phyloP scores from a whole-genome alignment of 805 yeast species.

The Lachancea fermentati region DNA sequence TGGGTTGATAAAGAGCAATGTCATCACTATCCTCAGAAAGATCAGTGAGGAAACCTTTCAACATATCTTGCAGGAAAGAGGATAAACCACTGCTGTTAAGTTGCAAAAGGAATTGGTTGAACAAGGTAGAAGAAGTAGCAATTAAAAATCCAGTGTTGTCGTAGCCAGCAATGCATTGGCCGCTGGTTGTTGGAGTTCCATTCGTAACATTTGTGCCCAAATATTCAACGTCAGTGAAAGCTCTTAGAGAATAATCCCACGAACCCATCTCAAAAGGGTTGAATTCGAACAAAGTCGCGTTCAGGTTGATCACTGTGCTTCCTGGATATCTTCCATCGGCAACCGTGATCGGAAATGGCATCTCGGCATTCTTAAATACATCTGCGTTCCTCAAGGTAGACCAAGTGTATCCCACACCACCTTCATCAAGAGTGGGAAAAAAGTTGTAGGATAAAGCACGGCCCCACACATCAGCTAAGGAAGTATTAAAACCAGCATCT shows the following conservation, averaged over 20 bases:
- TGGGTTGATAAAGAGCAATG: conserved; percentile 65
- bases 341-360: conserved; percentile 70
- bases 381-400: conserved; percentile 55
- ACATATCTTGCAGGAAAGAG: conserved; percentile 43
- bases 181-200: conserved; percentile 48
- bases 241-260: conserved; percentile 72
- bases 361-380: conserved; percentile 53
- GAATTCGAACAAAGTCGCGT: conserved; percentile 65
- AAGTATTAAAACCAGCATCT: conserved; percentile 60
- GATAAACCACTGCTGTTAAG: conserved; percentile 49
- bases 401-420: conserved; percentile 61
- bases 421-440: conserved; percentile 52
- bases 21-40: conserved; percentile 52
- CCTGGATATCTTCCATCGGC: conserved; percentile 65
- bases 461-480: conserved; percentile 78
- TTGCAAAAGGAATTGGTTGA: conserved; percentile 61
- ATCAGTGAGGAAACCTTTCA: conserved; percentile 40
- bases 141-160: conserved; percentile 78
- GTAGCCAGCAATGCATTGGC: conserved; percentile 61
- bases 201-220: conserved; percentile 60
- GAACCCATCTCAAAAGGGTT: conserved; percentile 76
- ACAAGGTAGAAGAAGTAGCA: conserved; percentile 79
- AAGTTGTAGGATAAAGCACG: conserved; percentile 70
- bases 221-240: conserved; percentile 64
- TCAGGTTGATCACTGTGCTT: conserved; percentile 47